Conservation (phyloP, 768 basidiomycete species). For the Lactifluus volemus region DNA sequence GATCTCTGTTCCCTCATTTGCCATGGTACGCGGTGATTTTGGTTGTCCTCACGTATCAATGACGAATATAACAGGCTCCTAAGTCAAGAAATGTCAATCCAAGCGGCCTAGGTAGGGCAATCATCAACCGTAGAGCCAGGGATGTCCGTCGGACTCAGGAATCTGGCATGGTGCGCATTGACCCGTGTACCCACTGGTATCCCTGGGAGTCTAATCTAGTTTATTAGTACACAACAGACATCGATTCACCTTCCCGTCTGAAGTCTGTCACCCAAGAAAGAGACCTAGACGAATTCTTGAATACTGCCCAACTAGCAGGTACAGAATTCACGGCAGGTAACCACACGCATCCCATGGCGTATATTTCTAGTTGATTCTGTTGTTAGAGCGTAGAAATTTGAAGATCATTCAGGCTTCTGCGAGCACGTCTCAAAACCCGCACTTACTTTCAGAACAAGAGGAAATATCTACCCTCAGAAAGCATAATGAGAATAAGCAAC, state of each 20-base stretch:
- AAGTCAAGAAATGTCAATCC: slow-evolving; percentile 56
- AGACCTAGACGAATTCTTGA: slow-evolving; percentile 93
- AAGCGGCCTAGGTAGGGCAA: slow-evolving; percentile 86
- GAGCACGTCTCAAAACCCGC: slow-evolving; percentile 62
- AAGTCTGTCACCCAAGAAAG: slow-evolving; percentile 93
- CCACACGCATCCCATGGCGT: neutral
- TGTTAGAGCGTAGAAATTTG: slow-evolving; percentile 65
- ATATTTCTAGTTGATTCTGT: slow-evolving; percentile 7
- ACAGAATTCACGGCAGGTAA: slow-evolving; percentile 93
- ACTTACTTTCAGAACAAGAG: slow-evolving; percentile 74
- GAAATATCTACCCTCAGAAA: slow-evolving; percentile 66
- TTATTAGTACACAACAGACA: slow-evolving; percentile 65
- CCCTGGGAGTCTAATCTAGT: neutral
- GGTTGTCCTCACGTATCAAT: neutral
- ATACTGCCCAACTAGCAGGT: slow-evolving; percentile 88
- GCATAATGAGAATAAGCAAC: slow-evolving; percentile 63
- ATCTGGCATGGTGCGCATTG: slow-evolving; percentile 53
- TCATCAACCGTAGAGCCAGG: slow-evolving; percentile 85
- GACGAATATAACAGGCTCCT: slow-evolving; percentile 35
- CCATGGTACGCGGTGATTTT: slow-evolving; percentile 1
- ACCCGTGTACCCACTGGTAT: neutral
- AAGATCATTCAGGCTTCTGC: slow-evolving; percentile 63
- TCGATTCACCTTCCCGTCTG: slow-evolving; percentile 57
- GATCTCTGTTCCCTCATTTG: no score
- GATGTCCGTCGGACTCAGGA: slow-evolving; percentile 55